Conservation (phyloP, 2,329 filamentous ascomycete species). For the Botrytis fragariae region DNA sequence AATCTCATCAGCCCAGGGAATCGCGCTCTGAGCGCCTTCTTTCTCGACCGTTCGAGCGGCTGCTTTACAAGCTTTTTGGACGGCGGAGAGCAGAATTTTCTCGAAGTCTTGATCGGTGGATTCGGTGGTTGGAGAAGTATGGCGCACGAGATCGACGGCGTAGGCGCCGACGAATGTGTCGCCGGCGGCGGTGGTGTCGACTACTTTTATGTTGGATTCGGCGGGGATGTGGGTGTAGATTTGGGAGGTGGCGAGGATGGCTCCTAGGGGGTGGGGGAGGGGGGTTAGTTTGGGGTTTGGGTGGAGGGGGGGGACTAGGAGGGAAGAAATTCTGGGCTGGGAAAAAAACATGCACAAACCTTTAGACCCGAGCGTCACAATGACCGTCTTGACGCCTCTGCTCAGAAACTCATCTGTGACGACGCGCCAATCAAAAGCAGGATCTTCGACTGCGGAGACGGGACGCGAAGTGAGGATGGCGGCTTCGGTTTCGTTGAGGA, state of each 20-base stretch:
- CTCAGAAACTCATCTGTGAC: conserved; percentile 61
- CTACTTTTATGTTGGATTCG: conserved; percentile 66
- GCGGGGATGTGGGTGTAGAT: conserved; percentile 57
- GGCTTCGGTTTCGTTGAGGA: conserved; percentile 91
- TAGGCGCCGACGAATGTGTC: conserved; percentile 94
- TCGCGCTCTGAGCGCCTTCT: conserved; percentile 62
- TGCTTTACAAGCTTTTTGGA: conserved; percentile 59
- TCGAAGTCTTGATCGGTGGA: no score
- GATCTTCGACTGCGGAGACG: conserved; percentile 44
- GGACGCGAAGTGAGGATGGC: conserved; percentile 61
- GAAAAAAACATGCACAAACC: no score
- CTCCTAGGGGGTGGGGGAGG: conserved; percentile 37
- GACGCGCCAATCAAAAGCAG: conserved; percentile 42
- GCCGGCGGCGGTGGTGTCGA: conserved; percentile 91
- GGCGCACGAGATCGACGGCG: conserved; percentile 65
- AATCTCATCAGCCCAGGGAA: conserved; percentile 62
- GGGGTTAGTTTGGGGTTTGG: neutral
- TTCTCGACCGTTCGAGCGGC: conserved; percentile 66
- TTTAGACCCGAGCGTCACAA: conserved; percentile 79
- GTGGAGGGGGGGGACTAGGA: no score
- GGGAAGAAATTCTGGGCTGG: no score
- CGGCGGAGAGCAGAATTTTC: conserved; percentile 42
- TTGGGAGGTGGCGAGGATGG: conserved; percentile 57
- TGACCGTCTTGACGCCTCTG: conserved; percentile 70
- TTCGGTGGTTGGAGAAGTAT: conserved; percentile 25